A percentile compares a stretch with the other conserved stretches of the same genome.
Evolutionary conservation across 2,329 filamentous ascomycete species (phyloP).

Genomic region (Xylaria sp.): DNA sequence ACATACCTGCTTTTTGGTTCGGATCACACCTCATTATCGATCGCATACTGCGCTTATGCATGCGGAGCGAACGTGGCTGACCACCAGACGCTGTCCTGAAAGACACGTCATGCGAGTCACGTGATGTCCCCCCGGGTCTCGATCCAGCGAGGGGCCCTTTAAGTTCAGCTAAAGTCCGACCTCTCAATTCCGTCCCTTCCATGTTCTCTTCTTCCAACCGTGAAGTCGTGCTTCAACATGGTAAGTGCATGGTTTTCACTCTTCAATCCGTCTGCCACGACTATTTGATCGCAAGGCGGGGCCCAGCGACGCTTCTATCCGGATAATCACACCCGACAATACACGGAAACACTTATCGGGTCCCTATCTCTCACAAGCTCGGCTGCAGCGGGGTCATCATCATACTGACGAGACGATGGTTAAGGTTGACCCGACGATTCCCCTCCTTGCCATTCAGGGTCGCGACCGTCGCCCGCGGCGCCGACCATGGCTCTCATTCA

Average conservation of each 20-base stretch:
- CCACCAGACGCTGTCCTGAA: not conserved
- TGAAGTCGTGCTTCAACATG: not conserved
- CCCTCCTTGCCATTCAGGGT: constrained; percentile 29
- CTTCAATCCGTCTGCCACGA: not conserved
- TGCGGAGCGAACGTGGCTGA: not conserved
- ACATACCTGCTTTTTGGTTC: too few species aligned
- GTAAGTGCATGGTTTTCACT: not conserved
- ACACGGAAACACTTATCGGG: too few species aligned
- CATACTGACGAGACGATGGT: constrained; percentile 1
- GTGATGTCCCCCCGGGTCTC: not conserved
- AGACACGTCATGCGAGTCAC: not conserved
- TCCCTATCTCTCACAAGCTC: not conserved
- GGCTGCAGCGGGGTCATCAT: not conserved
- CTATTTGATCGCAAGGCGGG: too few species aligned
- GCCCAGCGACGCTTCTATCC: not conserved
- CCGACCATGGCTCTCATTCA: constrained; percentile 36
- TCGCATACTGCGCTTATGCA: not conserved
- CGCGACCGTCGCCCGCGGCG: constrained; percentile 15
- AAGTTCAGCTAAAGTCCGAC: not conserved
- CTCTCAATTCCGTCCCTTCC: not conserved
- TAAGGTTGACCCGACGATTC: constrained; percentile 29
- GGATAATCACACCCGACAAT: not conserved
- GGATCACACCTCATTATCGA: not conserved
- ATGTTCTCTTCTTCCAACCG: not conserved
- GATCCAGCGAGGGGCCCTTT: not conserved